Evolutionary conservation across 139 green algal genomes (phyloP).

Genomic region (Chlorella sp.): DNA sequence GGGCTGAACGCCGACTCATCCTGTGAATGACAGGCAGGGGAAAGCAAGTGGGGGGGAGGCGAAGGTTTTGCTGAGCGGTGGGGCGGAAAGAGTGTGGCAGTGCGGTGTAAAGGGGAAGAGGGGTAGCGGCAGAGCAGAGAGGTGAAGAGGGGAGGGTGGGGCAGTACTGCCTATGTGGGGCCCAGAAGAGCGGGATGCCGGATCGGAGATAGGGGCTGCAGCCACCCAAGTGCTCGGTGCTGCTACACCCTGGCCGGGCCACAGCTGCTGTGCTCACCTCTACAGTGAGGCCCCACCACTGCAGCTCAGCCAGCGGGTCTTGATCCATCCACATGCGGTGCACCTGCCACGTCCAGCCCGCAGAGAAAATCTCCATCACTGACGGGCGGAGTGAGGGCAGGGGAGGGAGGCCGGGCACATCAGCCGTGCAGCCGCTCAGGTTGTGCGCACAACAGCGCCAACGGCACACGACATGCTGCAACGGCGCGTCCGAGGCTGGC

Average conservation of each 20-base stretch:
- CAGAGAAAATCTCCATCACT: neutral
- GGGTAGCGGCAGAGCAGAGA: too few relatives aligned
- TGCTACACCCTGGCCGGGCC: neutral
- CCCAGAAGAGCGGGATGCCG: neutral
- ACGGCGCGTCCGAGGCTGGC: neutral
- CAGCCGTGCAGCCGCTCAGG: too few relatives aligned
- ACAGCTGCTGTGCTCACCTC: neutral
- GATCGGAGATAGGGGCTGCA: too few relatives aligned
- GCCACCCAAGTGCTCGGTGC: neutral
- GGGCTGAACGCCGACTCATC: neutral
- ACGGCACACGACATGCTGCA: neutral
- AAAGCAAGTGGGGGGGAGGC: neutral
- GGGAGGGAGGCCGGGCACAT: neutral
- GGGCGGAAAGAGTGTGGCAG: too few relatives aligned
- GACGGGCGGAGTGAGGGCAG: neutral
- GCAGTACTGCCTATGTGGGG: neutral
- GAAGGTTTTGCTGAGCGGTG: neutral
- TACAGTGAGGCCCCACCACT: constrained; percentile 13
- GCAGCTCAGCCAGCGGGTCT: neutral
- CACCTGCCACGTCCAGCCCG: constrained; percentile 10
- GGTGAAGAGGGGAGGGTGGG: neutral
- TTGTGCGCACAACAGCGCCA: too few relatives aligned
- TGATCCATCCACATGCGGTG: constrained; percentile 11
- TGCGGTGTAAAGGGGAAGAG: too few relatives aligned
- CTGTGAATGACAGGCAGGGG: neutral